phyloP scores from a whole-genome alignment of 2,329 filamentous ascomycete genomes.

The Fusarium paranaense region DNA sequence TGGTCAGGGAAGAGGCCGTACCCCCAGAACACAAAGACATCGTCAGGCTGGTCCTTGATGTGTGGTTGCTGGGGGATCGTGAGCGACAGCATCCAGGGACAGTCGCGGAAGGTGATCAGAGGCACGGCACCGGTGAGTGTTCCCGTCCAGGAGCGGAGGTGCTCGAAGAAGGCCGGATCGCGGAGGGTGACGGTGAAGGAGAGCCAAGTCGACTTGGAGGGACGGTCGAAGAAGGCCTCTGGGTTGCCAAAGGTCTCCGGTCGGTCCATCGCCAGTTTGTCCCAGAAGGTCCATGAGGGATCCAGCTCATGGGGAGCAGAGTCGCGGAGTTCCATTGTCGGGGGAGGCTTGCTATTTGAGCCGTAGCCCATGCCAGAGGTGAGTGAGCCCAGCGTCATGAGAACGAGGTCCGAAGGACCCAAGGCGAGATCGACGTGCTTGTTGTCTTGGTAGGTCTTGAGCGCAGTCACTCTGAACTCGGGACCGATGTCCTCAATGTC shows the following conservation, averaged over 20 bases:
- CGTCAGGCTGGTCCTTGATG: constrained; percentile 38
- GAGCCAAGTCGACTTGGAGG: constrained; percentile 44
- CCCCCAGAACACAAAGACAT: constrained; percentile 43
- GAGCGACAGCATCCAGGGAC: constrained; percentile 43
- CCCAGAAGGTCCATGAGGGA: constrained; percentile 42
- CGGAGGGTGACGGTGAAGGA: constrained; percentile 42
- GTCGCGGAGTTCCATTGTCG: constrained; percentile 43
- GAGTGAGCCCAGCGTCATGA: constrained; percentile 40
- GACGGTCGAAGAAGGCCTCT: constrained; percentile 43
- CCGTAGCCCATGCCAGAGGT: constrained; percentile 45
- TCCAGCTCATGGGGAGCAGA: constrained; percentile 43
- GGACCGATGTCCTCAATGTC: constrained; percentile 36
- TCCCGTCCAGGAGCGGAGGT: constrained; percentile 39
- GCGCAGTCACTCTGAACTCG: constrained; percentile 32
- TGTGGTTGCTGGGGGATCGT: constrained; percentile 41
- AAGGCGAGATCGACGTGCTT: constrained; percentile 22
- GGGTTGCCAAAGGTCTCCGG: constrained; percentile 41
- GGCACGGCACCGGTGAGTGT: constrained; percentile 38
- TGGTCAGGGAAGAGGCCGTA: constrained; percentile 44
- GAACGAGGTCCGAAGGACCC: constrained; percentile 28
- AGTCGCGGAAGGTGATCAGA: constrained; percentile 42
- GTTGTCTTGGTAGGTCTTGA: constrained; percentile 37
- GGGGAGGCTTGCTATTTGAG: constrained; percentile 35
- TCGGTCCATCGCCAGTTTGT: constrained; percentile 34
- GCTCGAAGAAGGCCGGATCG: constrained; percentile 36